Base-by-base conservation (phyloP, 495 filamentous ascomycete species). In the Tricharina praecox region DNA sequence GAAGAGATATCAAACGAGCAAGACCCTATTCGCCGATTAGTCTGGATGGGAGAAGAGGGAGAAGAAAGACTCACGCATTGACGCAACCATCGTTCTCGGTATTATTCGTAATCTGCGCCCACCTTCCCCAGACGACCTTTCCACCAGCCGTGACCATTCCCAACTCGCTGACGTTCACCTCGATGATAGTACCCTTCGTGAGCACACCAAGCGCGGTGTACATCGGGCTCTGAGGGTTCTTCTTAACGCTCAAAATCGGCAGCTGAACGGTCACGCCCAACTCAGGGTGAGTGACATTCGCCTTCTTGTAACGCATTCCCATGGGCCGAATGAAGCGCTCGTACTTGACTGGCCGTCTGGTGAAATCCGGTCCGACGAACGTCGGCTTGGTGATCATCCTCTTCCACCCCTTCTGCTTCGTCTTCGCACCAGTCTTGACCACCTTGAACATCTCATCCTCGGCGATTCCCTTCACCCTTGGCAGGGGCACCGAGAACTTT, bases 371-470 rank as follows among this genome's bases (percentile, higher is more conserved):
- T 0, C 86, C 86, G 42, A 93, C 85, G 56, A 87, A 86, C 3
- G 82, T 86, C 11, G 82, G 82, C 65, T 87, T 87, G 45, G 90
- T 97, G 55, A 97, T 85, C 70, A 96, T 84, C 25, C 92, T 68
- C 75, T 97, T 96, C 88, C 85, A 93, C 36, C 75, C 75, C 70
- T 74, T 75, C 66, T 76, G 72, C 44, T 66, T 60, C 3, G 66
- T 66, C 65, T 75, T 69, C 53, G 66, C 66, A 53, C 88, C 90
- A 49, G 92, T 99, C 68, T 88, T 90, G 59, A 99, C 77, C 33
- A 94, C 86, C 69, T 85, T 86, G 70, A 99, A 96, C 78, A 94
- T 88, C 69, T 99, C 92, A 71, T 93, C 87, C 70, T 96, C 86
- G 53, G 75, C 76, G 56, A 94, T 94, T 50, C 92, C 92, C 58